Percentiles rank a stretch among this genome's conserved stretches.
Evolutionary conservation across 1,139 yeast species (phyloP).

Genomic region (Arxiozyma heterogenica): DNA sequence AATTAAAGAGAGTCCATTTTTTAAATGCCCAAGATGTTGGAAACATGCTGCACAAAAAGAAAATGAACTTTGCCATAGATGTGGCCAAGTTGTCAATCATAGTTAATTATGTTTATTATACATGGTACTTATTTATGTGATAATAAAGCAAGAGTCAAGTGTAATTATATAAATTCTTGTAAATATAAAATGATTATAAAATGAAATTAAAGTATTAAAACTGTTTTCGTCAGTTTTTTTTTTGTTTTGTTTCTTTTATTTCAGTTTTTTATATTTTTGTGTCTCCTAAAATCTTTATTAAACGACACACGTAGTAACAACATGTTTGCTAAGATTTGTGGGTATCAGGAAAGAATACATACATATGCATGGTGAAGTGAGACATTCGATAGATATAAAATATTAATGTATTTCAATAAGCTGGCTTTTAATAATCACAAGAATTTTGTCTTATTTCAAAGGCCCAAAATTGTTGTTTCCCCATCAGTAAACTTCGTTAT

Average conservation of each 20-base stretch:
- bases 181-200: no score
- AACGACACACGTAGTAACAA: background rate
- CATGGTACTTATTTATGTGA: background rate
- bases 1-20: slow-evolving; percentile 13
- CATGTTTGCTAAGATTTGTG: no score
- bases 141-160: background rate
- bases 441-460: background rate
- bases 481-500: no score
- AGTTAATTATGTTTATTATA: background rate
- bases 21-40: slow-evolving; percentile 94
- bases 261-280: no score
- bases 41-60: slow-evolving; percentile 49
- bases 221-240: no score
- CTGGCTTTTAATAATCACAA: background rate
- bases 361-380: no score
- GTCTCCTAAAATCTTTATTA: no score
- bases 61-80: slow-evolving; percentile 56
- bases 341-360: background rate
- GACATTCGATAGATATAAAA: background rate
- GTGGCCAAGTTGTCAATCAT: slow-evolving; percentile 38
- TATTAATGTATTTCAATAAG: background rate
- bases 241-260: no score
- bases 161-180: background rate
- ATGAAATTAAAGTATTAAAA: background rate
- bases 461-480: no score